Evolutionary conservation across 2,329 filamentous ascomycete species (phyloP), one percentile per base, ranked within the genome.

Genomic region (Fusarium oxysporum): DNA sequence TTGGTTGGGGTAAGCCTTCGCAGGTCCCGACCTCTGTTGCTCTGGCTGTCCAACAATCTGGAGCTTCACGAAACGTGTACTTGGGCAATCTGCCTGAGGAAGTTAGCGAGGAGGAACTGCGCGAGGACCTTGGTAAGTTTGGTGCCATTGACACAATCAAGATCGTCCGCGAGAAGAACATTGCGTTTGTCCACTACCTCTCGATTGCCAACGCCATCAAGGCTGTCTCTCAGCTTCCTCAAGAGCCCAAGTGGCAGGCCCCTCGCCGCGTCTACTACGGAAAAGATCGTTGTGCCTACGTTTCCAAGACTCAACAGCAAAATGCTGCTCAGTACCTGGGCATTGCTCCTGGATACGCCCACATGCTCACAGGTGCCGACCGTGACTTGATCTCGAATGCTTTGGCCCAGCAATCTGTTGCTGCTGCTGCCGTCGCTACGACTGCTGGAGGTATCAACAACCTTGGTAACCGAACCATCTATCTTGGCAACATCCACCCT

Each of bases 261-360:
- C 96, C 96, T 58, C 93, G 95, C 74, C 93, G 96, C 59, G 96
- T 99, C 16, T 98, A 97, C 88, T 99, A 99, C 79, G 96, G 96
- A 83, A 99, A 99, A 86, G 96, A 99, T 82, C 91, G 96, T 70
- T 99, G 96, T 80, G 96, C 96, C 23, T 99, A 99, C 79, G 96
- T 99, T 58, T 99, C 96, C 67, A 99, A 99, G 89, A 99, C 96
- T 0, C 96, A 99, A 84, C 96, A 99, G 85, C 96, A 99, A 84
- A 99, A 99, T 78, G 96, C 96, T 12, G 96, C 96, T 38, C 96
- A 99, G 83, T 99, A 98, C 81, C 89, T 99, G 30, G 96, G 96
- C 62, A 99, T 99, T 78, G 95, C 96, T 25, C 96, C 96, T 41
- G 96, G 96, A 33, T 98, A 98, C 79, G 95, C 96, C 25, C 95